Evolutionary conservation across 176 grass and related monocot genomes (phyloP).

Genomic region (Raddia distichophylla): DNA sequence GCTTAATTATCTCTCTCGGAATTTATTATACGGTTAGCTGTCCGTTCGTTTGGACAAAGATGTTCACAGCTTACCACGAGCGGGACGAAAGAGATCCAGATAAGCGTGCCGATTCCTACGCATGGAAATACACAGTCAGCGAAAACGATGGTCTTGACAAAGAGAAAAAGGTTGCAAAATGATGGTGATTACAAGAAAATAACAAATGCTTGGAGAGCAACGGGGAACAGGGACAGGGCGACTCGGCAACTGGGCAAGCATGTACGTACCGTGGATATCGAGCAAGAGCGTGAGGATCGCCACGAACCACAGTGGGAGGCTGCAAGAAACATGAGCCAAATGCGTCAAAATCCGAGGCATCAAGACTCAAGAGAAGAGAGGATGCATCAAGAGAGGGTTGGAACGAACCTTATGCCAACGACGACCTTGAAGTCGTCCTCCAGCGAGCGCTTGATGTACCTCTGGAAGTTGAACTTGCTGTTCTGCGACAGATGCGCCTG

Average conservation of each 20-base stretch:
- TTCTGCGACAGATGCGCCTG: constrained; percentile 69
- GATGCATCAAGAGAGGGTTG: background rate
- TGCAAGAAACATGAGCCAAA: constrained; percentile 35
- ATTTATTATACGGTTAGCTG: background rate
- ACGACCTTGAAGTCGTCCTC: constrained; percentile 95
- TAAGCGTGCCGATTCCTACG: constrained; percentile 42
- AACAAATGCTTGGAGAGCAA: background rate
- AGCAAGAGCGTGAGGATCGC: constrained; percentile 63
- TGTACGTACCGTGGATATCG: constrained; percentile 37
- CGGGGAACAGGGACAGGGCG: background rate
- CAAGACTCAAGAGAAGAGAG: too few relatives aligned
- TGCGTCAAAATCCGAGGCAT: constrained; percentile 9
- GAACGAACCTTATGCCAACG: constrained; percentile 77
- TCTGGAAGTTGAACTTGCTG: constrained; percentile 80
- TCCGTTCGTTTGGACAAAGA: constrained; percentile 16
- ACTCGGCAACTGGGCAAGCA: background rate
- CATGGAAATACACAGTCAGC: background rate
- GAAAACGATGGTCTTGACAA: background rate
- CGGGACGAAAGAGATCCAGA: constrained; percentile 58
- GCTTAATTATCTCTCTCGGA: background rate
- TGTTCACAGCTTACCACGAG: constrained; percentile 51
- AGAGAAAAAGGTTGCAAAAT: constrained; percentile 7
- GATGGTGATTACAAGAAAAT: constrained; percentile 15
- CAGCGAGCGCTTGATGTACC: constrained; percentile 87
- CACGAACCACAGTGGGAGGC: constrained; percentile 64